Percentiles rank a stretch among this genome's conserved stretches.
Evolutionary conservation across 2,329 filamentous ascomycete species (phyloP).

Genomic region (Ophiostoma triangulosporum): DNA sequence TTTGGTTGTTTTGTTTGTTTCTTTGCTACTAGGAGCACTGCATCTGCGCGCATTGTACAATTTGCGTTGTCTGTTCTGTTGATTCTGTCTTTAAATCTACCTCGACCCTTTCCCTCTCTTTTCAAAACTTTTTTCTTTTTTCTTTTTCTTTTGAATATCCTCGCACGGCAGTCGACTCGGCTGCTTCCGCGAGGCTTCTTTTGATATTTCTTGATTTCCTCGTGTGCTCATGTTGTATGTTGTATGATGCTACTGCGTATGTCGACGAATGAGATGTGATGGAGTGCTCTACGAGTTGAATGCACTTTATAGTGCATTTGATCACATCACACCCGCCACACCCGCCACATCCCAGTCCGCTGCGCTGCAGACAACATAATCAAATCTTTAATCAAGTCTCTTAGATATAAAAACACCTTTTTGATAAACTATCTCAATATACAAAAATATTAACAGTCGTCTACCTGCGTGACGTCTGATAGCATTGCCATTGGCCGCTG

Average conservation of each 20-base stretch:
- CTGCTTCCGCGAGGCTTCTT: not conserved
- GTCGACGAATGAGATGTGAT: not conserved
- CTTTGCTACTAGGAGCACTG: not conserved
- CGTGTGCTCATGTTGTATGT: not conserved
- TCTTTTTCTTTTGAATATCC: not conserved
- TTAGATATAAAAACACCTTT: too few relatives aligned
- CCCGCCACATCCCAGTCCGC: too few relatives aligned
- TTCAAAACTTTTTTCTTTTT: not conserved
- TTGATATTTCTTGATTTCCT: not conserved
- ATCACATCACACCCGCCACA: too few relatives aligned
- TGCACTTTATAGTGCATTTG: too few relatives aligned
- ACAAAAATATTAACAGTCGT: too few relatives aligned
- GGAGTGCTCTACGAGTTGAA: too few relatives aligned
- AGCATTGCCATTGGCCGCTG: too few relatives aligned
- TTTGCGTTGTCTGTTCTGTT: not conserved
- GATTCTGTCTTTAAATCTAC: not conserved
- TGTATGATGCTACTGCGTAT: not conserved
- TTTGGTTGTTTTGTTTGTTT: not conserved
- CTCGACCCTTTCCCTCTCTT: not conserved
- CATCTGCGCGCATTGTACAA: not conserved
- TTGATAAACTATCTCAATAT: too few relatives aligned
- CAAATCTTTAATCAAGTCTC: too few relatives aligned
- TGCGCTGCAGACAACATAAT: too few relatives aligned
- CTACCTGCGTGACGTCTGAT: too few relatives aligned
- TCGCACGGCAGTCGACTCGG: not conserved